Evolutionary conservation across 2,329 filamentous ascomycete species (phyloP), one percentile per base, ranked within the genome.

Genomic region (Ophiostoma ulmi): DNA sequence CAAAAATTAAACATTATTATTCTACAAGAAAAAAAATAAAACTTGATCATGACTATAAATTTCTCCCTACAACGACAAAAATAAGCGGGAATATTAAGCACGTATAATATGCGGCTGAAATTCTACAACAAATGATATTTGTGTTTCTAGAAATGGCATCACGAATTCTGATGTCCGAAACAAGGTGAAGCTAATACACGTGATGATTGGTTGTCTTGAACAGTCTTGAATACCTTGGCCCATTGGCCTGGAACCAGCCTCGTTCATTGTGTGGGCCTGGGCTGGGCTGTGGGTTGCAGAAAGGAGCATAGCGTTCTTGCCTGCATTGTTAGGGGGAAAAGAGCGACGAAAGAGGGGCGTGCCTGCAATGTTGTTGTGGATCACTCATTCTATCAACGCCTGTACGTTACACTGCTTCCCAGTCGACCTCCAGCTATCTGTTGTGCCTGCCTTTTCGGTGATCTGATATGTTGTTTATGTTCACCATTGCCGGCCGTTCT

Each of bases 401-500:
- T 58, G 52, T 48, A 48, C 22, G 52, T 58, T 58, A 26, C 52
- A 58, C 52, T 58, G 22, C 13, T 36, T 17, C 20, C 61, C 17
- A n/a, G 61, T 38, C 61, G n/a, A 14, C 61, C 35, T 64, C 20
- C 61, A 64, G 61, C 35, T n/a, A n/a, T 64, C 61, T 8, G 35
- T 36, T 64, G 63, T 65, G 63, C 35, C 36, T 65, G 20, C 63
- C 35, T 6, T 8, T 38, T 65, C 31, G 58, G n/a, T 39, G 36
- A 39, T 22, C 20, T 65, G 36, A 65, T 65, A 38, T 64, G 36
- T 41, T 65, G 36, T 39, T 65, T 39, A 48, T 65, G 63, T 14
- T 22, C 36, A 11, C 58, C 36, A 65, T 39, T 65, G 63, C 36
- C 63, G 35, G 63, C 41, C 58, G 70, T 44, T 67, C 70, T 36